A percentile compares a stretch with the other conserved stretches of the same genome.
Conservation (phyloP, 768 basidiomycete species). For the Leccinellum rugosiceps region DNA sequence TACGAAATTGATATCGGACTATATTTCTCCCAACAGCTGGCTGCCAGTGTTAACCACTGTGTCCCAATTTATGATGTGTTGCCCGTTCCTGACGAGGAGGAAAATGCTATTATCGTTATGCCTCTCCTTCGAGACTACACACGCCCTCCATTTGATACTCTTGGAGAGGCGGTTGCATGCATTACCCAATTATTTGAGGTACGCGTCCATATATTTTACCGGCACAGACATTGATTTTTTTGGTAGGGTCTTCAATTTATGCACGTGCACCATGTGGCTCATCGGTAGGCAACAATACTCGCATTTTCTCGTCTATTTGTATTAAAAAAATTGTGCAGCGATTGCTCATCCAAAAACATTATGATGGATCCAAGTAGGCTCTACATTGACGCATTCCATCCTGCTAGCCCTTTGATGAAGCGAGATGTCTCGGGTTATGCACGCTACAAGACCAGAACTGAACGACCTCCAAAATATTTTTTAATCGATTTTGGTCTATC, state of each 20-base stretch:
- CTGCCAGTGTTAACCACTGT: slow-evolving; percentile 30
- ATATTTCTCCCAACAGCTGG: slow-evolving; percentile 9
- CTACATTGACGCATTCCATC: not conserved
- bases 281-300: not conserved
- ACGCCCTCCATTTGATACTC: slow-evolving; percentile 1
- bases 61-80: slow-evolving; percentile 30
- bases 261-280: not conserved
- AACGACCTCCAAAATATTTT: not conserved
- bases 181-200: not conserved
- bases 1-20: slow-evolving; percentile 31
- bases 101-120: slow-evolving; percentile 30
- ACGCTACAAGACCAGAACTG: not conserved
- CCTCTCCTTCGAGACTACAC: slow-evolving; percentile 31
- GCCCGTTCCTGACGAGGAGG: slow-evolving; percentile 4
- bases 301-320: not conserved
- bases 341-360: not conserved
- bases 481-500: not conserved
- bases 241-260: not conserved
- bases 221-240: not conserved
- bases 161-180: not conserved
- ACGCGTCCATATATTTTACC: not conserved
- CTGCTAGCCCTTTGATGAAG: not conserved
- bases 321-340: not conserved
- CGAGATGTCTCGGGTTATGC: not conserved
- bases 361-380: not conserved